Conservation (phyloP, 2,329 filamentous ascomycete genomes). For the Neofusicoccum cordaticola region DNA sequence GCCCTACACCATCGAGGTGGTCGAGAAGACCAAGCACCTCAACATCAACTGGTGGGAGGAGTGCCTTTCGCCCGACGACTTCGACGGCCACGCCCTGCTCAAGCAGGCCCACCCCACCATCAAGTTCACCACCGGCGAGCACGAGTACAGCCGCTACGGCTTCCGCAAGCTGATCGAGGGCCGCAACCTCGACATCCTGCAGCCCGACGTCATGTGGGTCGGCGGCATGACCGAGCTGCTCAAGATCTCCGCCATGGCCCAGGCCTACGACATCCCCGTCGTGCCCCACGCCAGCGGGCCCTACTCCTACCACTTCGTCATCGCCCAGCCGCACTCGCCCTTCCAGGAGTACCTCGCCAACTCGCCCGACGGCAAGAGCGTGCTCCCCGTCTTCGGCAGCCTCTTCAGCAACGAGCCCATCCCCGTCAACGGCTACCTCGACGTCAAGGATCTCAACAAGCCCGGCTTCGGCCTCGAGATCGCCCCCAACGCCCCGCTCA, state of each 20-base stretch:
- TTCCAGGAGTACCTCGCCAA: slow-evolving; percentile 97
- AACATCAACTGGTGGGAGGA: slow-evolving; percentile 98
- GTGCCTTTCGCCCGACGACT: slow-evolving; percentile 86
- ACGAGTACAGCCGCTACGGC: slow-evolving; percentile 90
- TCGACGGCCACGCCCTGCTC: slow-evolving; percentile 83
- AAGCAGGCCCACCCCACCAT: slow-evolving; percentile 86
- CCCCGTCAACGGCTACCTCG: slow-evolving; percentile 76
- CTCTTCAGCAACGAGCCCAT: slow-evolving; percentile 90
- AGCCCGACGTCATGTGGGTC: slow-evolving; percentile 97
- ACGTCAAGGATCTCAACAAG: slow-evolving; percentile 76
- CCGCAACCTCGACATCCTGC: slow-evolving; percentile 88
- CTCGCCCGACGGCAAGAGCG: slow-evolving; percentile 84
- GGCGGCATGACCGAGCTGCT: slow-evolving; percentile 89
- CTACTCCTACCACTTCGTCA: slow-evolving; percentile 94
- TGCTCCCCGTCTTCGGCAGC: slow-evolving; percentile 88
- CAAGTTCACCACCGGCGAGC: slow-evolving; percentile 94
- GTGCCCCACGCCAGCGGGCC: slow-evolving; percentile 92
- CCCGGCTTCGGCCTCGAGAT: slow-evolving; percentile 88
- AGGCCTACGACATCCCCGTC: slow-evolving; percentile 90
- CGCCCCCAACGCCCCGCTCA: slow-evolving; percentile 76
- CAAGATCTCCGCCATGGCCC: slow-evolving; percentile 82
- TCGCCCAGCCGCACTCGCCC: slow-evolving; percentile 87
- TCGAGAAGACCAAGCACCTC: slow-evolving; percentile 76
- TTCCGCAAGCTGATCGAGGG: slow-evolving; percentile 93
- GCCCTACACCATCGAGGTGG: slow-evolving; percentile 86